Evolutionary conservation across 2,329 filamentous ascomycete genomes (phyloP).

Genomic region (Fusarium chaquense): DNA sequence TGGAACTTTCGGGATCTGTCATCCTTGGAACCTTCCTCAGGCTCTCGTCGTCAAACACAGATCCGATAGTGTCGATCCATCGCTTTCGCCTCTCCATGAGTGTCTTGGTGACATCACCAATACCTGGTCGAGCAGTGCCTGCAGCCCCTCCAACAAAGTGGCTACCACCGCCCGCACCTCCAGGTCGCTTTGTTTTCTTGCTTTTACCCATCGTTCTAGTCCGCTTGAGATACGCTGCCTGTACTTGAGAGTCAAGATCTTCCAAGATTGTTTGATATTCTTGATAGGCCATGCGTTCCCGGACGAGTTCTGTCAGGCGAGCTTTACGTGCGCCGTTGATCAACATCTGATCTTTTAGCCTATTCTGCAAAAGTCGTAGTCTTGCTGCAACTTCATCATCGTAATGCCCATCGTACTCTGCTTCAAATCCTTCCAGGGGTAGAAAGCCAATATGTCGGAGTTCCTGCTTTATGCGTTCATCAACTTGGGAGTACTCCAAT

Average conservation of each 20-base stretch:
- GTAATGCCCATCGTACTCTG: constrained; percentile 88
- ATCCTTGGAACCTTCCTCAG: constrained; percentile 76
- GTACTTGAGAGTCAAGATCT: constrained; percentile 94
- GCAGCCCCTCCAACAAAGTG: constrained; percentile 70
- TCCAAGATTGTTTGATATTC: constrained; percentile 98
- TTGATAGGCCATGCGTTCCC: constrained; percentile 94
- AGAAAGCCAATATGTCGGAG: constrained; percentile 91
- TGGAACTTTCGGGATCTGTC: constrained; percentile 72
- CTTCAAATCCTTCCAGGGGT: constrained; percentile 70
- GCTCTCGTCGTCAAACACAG: constrained; percentile 88
- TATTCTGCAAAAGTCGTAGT: constrained; percentile 84
- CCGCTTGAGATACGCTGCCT: constrained; percentile 94
- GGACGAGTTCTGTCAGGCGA: constrained; percentile 85
- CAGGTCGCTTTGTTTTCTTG: constrained; percentile 87
- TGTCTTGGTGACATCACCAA: constrained; percentile 90
- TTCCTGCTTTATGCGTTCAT: constrained; percentile 92
- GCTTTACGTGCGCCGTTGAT: constrained; percentile 92
- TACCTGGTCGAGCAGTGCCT: constrained; percentile 78
- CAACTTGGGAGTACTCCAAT: constrained; percentile 86
- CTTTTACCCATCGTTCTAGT: constrained; percentile 94
- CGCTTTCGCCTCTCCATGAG: constrained; percentile 91
- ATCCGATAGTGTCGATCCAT: constrained; percentile 92
- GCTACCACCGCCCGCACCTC: constrained; percentile 79
- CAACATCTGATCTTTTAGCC: constrained; percentile 84
- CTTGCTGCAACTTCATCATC: constrained; percentile 96